These are phyloP conservation scores for Artemisia argyi DNA, from an alignment of 129 eudicot genomes.

Conservation along the genomic window DNA sequence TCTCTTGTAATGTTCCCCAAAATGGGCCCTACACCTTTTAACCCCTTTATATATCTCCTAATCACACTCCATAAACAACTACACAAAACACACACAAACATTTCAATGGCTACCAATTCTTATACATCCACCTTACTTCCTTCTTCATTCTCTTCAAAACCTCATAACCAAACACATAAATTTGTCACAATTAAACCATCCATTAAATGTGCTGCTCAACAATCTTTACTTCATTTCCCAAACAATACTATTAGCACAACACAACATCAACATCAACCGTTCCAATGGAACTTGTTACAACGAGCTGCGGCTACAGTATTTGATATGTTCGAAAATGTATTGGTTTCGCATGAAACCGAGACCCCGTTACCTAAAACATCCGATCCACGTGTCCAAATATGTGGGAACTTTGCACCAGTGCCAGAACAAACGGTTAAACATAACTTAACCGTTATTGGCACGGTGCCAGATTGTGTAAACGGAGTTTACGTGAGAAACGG, in stretches of 20 bases:
- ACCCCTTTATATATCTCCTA: neutral
- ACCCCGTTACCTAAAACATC: conserved; percentile 63
- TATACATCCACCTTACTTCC: conserved; percentile 27
- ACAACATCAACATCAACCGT: conserved; percentile 16
- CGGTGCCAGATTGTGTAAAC: conserved; percentile 37
- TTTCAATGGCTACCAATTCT: conserved; percentile 32
- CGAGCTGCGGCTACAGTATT: conserved; percentile 56
- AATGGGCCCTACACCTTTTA: conserved; percentile 21
- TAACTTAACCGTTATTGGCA: conserved; percentile 33
- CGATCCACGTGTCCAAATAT: conserved; percentile 53
- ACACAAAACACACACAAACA: neutral
- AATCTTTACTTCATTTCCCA: conserved; percentile 52
- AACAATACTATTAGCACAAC: neutral
- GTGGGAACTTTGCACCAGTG: conserved; percentile 70
- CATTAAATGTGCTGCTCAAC: conserved; percentile 40
- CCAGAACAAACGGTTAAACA: conserved; percentile 48
- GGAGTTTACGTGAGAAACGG: conserved; percentile 62
- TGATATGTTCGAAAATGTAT: conserved; percentile 51
- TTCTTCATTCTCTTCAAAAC: conserved; percentile 28
- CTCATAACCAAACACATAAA: neutral
- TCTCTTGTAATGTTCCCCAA: conserved; percentile 15
- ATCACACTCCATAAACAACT: neutral
- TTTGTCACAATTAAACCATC: neutral
- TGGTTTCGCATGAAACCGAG: conserved; percentile 44
- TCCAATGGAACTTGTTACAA: conserved; percentile 62